phyloP scores from a whole-genome alignment of 1,139 yeast species.

The Candida frijolesensis region DNA sequence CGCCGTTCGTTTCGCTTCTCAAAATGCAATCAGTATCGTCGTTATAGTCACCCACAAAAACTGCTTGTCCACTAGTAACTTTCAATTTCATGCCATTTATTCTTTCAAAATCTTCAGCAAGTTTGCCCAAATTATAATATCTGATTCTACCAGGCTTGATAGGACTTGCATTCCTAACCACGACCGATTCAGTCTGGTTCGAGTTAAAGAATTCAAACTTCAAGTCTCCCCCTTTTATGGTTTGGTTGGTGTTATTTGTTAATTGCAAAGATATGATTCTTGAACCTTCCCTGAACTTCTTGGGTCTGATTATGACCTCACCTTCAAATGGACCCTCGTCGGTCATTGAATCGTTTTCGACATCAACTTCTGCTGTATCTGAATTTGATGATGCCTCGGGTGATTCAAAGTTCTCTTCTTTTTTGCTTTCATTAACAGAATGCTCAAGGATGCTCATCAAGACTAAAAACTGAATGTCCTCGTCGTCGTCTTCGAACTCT shows the following conservation, averaged over 20 bases:
- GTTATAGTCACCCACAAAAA: slow-evolving; percentile 28
- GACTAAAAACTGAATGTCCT: slow-evolving; percentile 25
- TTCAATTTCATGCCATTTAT: slow-evolving; percentile 23
- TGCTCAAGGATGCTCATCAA: slow-evolving; percentile 24
- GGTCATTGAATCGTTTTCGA: background rate
- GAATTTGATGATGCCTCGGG: background rate
- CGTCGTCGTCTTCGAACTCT: slow-evolving; percentile 19
- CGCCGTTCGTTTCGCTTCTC: background rate
- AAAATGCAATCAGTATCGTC: slow-evolving; percentile 16
- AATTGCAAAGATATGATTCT: slow-evolving; percentile 30
- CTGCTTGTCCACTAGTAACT: slow-evolving; percentile 22
- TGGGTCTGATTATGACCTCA: slow-evolving; percentile 19
- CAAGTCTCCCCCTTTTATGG: slow-evolving; percentile 34
- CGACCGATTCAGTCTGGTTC: slow-evolving; percentile 19
- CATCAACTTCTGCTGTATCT: background rate
- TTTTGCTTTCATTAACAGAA: slow-evolving; percentile 9
- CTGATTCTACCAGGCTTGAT: slow-evolving; percentile 33
- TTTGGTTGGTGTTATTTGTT: slow-evolving; percentile 26
- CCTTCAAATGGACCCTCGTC: slow-evolving; percentile 3
- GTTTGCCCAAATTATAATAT: slow-evolving; percentile 30
- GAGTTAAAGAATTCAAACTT: slow-evolving; percentile 27
- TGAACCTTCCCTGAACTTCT: slow-evolving; percentile 23
- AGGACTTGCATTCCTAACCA: slow-evolving; percentile 30
- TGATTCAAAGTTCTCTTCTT: slow-evolving; percentile 5
- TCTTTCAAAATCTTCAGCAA: slow-evolving; percentile 19